These are phyloP conservation scores for Huntiella moniliformis DNA, from an alignment of 2,329 filamentous ascomycete species.

Conservation along the genomic window DNA sequence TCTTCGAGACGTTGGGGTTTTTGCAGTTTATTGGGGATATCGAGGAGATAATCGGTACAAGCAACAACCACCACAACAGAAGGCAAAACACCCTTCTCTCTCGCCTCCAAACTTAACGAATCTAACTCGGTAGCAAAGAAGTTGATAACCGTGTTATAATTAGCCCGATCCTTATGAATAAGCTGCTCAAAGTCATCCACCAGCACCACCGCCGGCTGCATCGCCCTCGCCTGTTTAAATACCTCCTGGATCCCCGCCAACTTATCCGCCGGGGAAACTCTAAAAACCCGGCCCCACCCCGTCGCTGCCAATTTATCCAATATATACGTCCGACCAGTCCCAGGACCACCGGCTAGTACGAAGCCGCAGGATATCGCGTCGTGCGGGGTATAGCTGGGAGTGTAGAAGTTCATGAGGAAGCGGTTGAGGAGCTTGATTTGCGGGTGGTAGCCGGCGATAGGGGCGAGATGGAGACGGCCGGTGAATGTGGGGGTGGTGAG, in stretches of 20 bases:
- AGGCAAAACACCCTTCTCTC: conserved; percentile 22
- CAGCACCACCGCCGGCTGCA: conserved; percentile 58
- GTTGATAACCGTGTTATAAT: conserved; percentile 30
- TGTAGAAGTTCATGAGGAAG: conserved; percentile 39
- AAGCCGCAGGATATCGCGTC: conserved; percentile 34
- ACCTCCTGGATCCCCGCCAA: conserved; percentile 40
- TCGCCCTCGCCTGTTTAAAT: conserved; percentile 49
- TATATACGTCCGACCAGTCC: conserved; percentile 69
- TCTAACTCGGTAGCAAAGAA: conserved; percentile 37
- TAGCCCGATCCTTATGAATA: conserved; percentile 38
- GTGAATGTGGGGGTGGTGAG: conserved; percentile 13
- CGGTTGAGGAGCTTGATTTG: conserved; percentile 49
- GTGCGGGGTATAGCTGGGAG: conserved; percentile 16
- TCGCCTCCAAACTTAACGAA: conserved; percentile 25
- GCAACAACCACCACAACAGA: conserved; percentile 57
- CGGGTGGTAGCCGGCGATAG: conserved; percentile 48
- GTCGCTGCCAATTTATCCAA: conserved; percentile 47
- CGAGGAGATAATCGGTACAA: conserved; percentile 48
- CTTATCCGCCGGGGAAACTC: conserved; percentile 37
- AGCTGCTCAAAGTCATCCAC: conserved; percentile 63
- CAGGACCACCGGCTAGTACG: conserved; percentile 61
- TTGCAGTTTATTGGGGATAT: conserved; percentile 52
- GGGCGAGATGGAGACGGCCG: conserved; percentile 16
- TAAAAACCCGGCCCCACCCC: conserved; percentile 52
- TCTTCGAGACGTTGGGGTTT: conserved; percentile 43